Base-by-base conservation (phyloP, 2,329 filamentous ascomycete genomes). In the Colletotrichum tamarilloi region DNA sequence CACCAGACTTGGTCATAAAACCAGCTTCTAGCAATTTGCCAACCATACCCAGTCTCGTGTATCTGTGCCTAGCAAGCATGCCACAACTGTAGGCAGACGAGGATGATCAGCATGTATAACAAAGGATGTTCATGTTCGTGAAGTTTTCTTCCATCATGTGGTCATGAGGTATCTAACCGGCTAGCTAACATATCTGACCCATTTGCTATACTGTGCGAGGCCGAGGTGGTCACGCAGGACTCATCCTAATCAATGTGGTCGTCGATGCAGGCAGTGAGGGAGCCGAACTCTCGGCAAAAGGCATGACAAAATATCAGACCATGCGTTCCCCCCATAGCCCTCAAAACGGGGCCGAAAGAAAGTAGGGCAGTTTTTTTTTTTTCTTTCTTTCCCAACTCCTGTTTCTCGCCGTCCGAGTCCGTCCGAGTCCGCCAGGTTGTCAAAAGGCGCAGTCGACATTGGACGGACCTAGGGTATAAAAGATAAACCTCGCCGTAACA, bases 281-380 rank as follows among this genome's bases (percentile, higher is more conserved):
- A 60, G 49, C 63, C 63, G 56, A 56, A 53, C 28, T 22, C 68
- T 71, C 63, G 56, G 68, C 55, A 62, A 57, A 32, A 70, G 53
- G 42, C 28, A 52, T 53, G 26, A 7, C 28, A 49, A 30, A 62
- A 49, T 19, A 49, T 62, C 62, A 55, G 62, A 30, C 28, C 30
- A 63, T 42, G 42, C 19, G 42, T 26, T 5, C 35, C 28, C 58
- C 58, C 63, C 26, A 55, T 42, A 22, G 22, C 26, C 53, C 42
- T 55, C 64, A 35, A 53, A 35, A 52, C 57, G 35, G 67, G 42
- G 38, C 62, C 53, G 53, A 12, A n/a, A 46, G 11, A 53, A 22
- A 22, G 30, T 14, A 38, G 69, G 52, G 16, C 65, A 58, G 28
- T 53, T 28, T 62, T 68, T 72, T 14, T 24, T 24, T 9, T n/a